Base-by-base conservation (phyloP, 2,329 filamentous ascomycete genomes). In the Epicoccum sorghinum region DNA sequence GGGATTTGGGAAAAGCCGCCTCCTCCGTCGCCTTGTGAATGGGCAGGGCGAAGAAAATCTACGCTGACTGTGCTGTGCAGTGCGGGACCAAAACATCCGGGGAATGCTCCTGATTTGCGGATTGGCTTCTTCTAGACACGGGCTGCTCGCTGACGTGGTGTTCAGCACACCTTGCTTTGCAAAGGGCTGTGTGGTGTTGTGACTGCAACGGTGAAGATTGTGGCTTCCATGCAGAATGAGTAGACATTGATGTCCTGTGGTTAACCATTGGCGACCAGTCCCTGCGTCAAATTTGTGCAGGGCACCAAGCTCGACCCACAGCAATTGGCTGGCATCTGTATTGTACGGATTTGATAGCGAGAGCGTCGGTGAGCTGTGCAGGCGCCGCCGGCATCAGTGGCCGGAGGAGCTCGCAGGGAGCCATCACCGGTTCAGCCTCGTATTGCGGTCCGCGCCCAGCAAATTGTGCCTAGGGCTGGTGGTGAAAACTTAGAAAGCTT, bases 1-100 rank as follows among this genome's bases (percentile, higher is more conserved):
- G 30, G 41, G 22, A 18, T 39, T 25, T 29, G 32, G 25, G 39
- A 27, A 41, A 37, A 14, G n/a, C 41, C 27, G 42, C 41, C 39
- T 22, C 27, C 32, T 47, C 32, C 33, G 39, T 29, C 6, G 27
- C 6, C 27, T 29, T 6, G 27, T 29, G 4, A 35, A 18, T 33
- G 22, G 33, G 18, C 46, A 45, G 12, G 22, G 35, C 40, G 18
- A 3, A 14, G 22, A 18, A 45, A 29, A 40, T 54, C 45, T 49
- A 37, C 36, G 35, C 52, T 54, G 35, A 49, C 45, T 54, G 52
- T 54, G 36, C 40, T 41, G 45, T 45, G 36, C 46, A 24, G 30
- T 49, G 52, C 40, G 48, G 45, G 24, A 24, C 23, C 18, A 18
- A 48, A 41, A 49, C 40, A 14, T 49, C 46, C 46, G 45, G 23